phyloP scores from a whole-genome alignment of 768 basidiomycete species.

The Phylloporus rhodoxanthus region DNA sequence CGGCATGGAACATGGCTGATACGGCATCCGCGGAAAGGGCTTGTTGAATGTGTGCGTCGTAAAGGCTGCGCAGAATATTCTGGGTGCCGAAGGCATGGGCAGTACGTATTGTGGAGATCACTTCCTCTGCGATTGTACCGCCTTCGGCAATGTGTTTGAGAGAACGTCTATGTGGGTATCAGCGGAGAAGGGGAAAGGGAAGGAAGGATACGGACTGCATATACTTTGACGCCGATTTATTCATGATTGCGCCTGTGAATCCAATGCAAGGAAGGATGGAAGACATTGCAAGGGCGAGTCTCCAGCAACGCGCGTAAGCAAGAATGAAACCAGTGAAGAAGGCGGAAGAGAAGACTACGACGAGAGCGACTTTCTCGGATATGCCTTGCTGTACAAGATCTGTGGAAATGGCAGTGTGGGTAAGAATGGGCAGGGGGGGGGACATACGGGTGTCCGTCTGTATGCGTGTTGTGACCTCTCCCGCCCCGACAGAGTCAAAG shows the following conservation, averaged over 20 bases:
- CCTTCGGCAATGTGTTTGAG: conserved; percentile 72
- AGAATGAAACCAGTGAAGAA: conserved; percentile 79
- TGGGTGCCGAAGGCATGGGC: conserved; percentile 90
- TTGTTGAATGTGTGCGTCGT: conserved; percentile 53
- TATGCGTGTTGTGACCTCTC: conserved; percentile 90
- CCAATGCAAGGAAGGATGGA: conserved; percentile 81
- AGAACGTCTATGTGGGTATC: conserved; percentile 41
- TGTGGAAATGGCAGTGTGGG: conserved; percentile 20
- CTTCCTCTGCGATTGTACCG: conserved; percentile 86
- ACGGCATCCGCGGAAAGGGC: conserved; percentile 52
- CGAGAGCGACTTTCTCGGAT: conserved; percentile 80
- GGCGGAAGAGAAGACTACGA: conserved; percentile 56
- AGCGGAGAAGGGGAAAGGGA: neutral
- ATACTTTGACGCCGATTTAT: conserved; percentile 55
- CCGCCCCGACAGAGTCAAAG: conserved; percentile 89
- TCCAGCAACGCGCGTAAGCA: conserved; percentile 66
- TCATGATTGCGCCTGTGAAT: conserved; percentile 68
- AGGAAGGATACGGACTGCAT: conserved; percentile 50
- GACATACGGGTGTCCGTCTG: conserved; percentile 77
- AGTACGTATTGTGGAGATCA: conserved; percentile 83
- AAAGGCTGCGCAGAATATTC: conserved; percentile 52
- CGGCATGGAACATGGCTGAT: conserved; percentile 54
- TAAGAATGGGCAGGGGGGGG: neutral
- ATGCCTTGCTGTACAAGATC: conserved; percentile 89
- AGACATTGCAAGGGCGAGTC: conserved; percentile 76